These are phyloP conservation scores for Didymella glomerata DNA, from an alignment of 2,329 filamentous ascomycete genomes.

Conservation along the genomic window DNA sequence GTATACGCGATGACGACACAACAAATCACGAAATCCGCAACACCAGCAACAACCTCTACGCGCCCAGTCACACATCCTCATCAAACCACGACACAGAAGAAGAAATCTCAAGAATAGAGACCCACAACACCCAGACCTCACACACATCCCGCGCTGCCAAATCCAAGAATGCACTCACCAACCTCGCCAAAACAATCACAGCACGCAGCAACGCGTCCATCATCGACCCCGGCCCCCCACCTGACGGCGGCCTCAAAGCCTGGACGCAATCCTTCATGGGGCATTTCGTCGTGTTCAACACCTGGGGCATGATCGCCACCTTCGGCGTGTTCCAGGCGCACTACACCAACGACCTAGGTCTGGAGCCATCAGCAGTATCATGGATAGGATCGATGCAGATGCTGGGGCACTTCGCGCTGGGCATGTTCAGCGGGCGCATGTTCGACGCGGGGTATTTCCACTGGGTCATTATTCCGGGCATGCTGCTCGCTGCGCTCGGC, in stretches of 20 bases:
- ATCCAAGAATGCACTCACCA: slow-evolving; percentile 22
- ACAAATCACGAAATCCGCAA: slow-evolving; percentile 2
- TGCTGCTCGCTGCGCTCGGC: slow-evolving; percentile 55
- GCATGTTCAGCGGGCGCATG: slow-evolving; percentile 61
- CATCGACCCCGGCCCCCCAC: slow-evolving; percentile 49
- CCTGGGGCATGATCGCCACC: slow-evolving; percentile 49
- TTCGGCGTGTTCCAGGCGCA: slow-evolving; percentile 51
- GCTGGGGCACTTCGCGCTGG: slow-evolving; percentile 60
- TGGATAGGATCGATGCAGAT: slow-evolving; percentile 64
- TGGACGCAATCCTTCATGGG: slow-evolving; percentile 51
- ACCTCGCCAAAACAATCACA: slow-evolving; percentile 40
- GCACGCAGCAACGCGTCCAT: slow-evolving; percentile 45
- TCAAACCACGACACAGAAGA: slow-evolving; percentile 5
- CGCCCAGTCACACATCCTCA: slow-evolving; percentile 15
- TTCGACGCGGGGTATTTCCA: slow-evolving; percentile 63
- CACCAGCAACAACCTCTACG: slow-evolving; percentile 18
- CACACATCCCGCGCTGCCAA: slow-evolving; percentile 17
- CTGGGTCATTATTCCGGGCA: slow-evolving; percentile 54
- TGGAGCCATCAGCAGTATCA: slow-evolving; percentile 56
- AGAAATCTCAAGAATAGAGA: slow-evolving; percentile 26
- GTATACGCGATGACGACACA: slow-evolving; percentile 8
- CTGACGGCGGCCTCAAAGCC: slow-evolving; percentile 49
- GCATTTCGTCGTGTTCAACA: slow-evolving; percentile 50
- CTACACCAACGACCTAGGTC: slow-evolving; percentile 41
- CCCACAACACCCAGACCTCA: slow-evolving; percentile 16